Conservation (phyloP, 2,329 filamentous ascomycete species). For the Nemania serpens region DNA sequence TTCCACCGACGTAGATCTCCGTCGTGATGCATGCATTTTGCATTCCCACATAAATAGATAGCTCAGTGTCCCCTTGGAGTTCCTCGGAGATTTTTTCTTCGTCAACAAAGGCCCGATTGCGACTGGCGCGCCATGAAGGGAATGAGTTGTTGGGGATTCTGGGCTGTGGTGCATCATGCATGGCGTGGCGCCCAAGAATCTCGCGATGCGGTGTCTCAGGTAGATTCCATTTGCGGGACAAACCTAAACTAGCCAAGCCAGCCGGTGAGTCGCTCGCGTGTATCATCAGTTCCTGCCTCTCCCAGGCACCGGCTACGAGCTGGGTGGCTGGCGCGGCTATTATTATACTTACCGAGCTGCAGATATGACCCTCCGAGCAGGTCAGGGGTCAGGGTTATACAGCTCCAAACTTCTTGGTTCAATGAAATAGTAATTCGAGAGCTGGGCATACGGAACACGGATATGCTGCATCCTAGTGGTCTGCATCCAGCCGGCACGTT, state of each 20-base stretch:
- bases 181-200: not conserved
- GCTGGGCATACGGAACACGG: too few relatives aligned
- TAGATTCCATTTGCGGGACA: not conserved
- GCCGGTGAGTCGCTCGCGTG: not conserved
- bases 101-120: not conserved
- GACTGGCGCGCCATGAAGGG: not conserved
- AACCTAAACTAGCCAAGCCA: conserved; percentile 1
- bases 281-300: not conserved
- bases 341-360: not conserved
- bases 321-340: not conserved
- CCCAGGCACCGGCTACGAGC: not conserved
- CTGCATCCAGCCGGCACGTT: too few relatives aligned
- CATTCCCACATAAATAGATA: too few relatives aligned
- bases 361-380: not conserved
- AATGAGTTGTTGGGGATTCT: not conserved
- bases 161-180: not conserved
- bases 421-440: too few relatives aligned
- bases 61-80: not conserved
- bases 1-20: not conserved
- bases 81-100: not conserved
- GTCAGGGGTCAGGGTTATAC: not conserved
- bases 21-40: not conserved
- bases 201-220: conserved; percentile 4
- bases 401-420: too few relatives aligned
- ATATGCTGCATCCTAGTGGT: too few relatives aligned